Conservation (phyloP, 345 rosid species). For the Salix exigua region DNA sequence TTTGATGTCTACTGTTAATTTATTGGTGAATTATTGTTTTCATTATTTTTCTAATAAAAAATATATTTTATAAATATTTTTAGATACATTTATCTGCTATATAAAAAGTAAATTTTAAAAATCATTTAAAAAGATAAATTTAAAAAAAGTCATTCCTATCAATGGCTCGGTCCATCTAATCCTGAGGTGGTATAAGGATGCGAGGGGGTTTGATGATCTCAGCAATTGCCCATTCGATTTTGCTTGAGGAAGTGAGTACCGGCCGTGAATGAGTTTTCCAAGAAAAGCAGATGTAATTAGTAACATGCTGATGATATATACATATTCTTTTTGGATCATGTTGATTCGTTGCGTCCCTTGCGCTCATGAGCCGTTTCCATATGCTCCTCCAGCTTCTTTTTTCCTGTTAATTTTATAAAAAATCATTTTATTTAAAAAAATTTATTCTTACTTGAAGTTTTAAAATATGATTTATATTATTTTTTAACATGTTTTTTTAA, state of each 20-base stretch:
- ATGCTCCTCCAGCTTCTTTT: constrained; percentile 40
- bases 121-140: too few relatives aligned
- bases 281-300: neutral
- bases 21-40: too few relatives aligned
- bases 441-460: accelerated
- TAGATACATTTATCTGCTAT: too few relatives aligned
- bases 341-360: too few relatives aligned
- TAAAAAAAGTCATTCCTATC: neutral
- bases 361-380: constrained; percentile 19
- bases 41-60: too few relatives aligned
- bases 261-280: constrained; percentile 50
- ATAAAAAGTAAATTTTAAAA: too few relatives aligned
- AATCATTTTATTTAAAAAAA: too few relatives aligned
- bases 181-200: constrained; percentile 44
- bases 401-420: neutral
- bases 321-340: too few relatives aligned
- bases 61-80: too few relatives aligned
- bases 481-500: accelerated
- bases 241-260: constrained; percentile 59
- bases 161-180: constrained; percentile 34
- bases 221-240: constrained; percentile 53
- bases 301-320: too few relatives aligned
- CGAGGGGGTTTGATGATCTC: constrained; percentile 43
- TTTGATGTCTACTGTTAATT: too few relatives aligned
- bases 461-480: too few relatives aligned